phyloP scores from a whole-genome alignment of 306 rosid genomes.

The Prosopis cineraria region DNA sequence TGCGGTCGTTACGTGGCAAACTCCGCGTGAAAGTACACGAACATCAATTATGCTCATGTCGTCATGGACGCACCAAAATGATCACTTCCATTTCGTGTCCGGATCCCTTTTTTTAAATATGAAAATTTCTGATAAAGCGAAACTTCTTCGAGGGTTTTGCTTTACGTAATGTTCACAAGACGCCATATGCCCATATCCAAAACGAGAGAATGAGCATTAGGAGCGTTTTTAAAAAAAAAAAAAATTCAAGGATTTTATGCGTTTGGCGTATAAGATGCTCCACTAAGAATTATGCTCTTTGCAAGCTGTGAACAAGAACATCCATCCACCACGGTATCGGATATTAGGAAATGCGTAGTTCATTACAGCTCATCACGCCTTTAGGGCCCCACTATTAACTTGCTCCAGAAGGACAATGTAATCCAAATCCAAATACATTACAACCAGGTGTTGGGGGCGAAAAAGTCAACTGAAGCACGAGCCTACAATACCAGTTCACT shows the following conservation, averaged over 20 bases:
- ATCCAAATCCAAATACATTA: not conserved
- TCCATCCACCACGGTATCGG: constrained; percentile 26
- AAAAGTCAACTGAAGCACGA: constrained; percentile 27
- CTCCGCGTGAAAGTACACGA: constrained; percentile 30
- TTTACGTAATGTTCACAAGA: not conserved
- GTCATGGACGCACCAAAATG: constrained; percentile 5
- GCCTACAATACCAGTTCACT: not conserved
- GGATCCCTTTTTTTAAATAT: not conserved
- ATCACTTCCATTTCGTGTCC: constrained; percentile 21
- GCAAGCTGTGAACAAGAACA: constrained; percentile 44
- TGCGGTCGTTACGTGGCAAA: constrained; percentile 3
- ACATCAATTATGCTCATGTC: not conserved
- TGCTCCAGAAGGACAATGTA: not conserved
- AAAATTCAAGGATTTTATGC: not conserved
- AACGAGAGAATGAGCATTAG: not conserved
- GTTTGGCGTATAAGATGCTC: constrained; percentile 11
- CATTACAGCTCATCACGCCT: constrained; percentile 28
- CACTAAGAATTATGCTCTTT: constrained; percentile 26
- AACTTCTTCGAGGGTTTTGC: not conserved
- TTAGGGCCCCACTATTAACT: not conserved
- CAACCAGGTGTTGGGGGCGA: not conserved
- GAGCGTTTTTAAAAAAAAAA: too few relatives aligned
- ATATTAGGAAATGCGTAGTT: constrained; percentile 22
- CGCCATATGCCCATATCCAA: not conserved
- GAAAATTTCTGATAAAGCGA: not conserved